Conservation (phyloP, 805 yeast genomes). For the Sugiyamaella smithiae region DNA sequence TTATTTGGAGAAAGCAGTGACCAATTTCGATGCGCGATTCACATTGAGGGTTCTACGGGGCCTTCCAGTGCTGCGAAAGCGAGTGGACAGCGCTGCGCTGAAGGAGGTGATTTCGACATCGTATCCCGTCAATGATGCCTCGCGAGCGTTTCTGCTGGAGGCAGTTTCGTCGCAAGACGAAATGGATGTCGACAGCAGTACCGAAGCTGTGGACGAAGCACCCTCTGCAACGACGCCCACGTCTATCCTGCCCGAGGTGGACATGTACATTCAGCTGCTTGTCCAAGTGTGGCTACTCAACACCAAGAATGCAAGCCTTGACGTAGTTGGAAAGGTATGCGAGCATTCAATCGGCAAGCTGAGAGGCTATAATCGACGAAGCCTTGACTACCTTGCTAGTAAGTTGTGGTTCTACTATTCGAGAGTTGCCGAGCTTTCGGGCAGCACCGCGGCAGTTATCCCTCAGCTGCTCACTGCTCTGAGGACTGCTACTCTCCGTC, state of each 20-base stretch:
- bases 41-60: slow-evolving; percentile 83
- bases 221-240: slow-evolving; percentile 9
- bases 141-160: slow-evolving; percentile 36
- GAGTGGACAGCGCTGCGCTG: slow-evolving; percentile 54
- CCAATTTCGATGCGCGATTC: slow-evolving; percentile 80
- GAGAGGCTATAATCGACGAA: slow-evolving; percentile 68
- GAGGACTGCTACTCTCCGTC: slow-evolving; percentile 86
- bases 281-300: slow-evolving; percentile 77
- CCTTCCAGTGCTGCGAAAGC: slow-evolving; percentile 68
- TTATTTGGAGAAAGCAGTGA: slow-evolving; percentile 58
- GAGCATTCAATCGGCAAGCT: slow-evolving; percentile 37
- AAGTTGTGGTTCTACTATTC: slow-evolving; percentile 91
- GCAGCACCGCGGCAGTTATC: slow-evolving; percentile 50
- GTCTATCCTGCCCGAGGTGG: slow-evolving; percentile 70
- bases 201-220: slow-evolving; percentile 6
- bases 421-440: slow-evolving; percentile 65
- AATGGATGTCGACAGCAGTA: slow-evolving; percentile 18
- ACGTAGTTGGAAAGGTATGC: slow-evolving; percentile 29
- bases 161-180: slow-evolving; percentile 8
- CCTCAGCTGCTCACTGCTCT: slow-evolving; percentile 68
- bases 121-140: slow-evolving; percentile 51
- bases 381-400: slow-evolving; percentile 81
- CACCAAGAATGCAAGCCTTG: slow-evolving; percentile 47
- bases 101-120: slow-evolving; percentile 49
- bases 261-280: slow-evolving; percentile 72